These are phyloP conservation scores for Stipa capillata DNA, from an alignment of 176 grass and related monocot genomes.

Conservation along the genomic window DNA sequence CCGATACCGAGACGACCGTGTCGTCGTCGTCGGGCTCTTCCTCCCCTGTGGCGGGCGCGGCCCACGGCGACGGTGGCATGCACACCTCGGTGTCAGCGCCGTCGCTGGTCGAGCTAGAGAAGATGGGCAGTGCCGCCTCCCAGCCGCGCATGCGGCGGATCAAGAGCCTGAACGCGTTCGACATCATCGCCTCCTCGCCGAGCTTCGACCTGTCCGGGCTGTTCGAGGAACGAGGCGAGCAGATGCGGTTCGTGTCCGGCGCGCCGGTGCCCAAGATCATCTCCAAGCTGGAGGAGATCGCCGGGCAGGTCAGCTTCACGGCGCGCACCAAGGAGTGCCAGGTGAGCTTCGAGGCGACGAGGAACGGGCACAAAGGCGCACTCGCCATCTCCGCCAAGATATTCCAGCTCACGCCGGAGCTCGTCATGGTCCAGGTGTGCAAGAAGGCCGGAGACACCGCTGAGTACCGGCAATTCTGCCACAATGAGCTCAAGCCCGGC, in stretches of 20 bases:
- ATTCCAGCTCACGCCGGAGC: constrained; percentile 45
- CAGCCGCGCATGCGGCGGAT: constrained; percentile 15
- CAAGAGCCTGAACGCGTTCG: constrained; percentile 62
- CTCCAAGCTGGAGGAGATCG: constrained; percentile 56
- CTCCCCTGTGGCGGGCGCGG: background rate
- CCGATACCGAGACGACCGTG: background rate
- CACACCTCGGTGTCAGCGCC: constrained; percentile 34
- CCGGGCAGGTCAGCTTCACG: constrained; percentile 32
- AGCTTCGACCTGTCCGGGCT: constrained; percentile 59
- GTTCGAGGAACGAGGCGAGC: constrained; percentile 57
- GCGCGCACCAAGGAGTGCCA: constrained; percentile 41
- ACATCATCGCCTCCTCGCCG: constrained; percentile 53
- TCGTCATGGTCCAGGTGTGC: constrained; percentile 54
- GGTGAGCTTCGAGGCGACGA: constrained; percentile 38
- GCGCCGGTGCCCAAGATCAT: constrained; percentile 37
- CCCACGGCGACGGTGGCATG: background rate
- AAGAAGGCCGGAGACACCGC: constrained; percentile 46
- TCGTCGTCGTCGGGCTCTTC: background rate
- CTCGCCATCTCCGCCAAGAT: constrained; percentile 41
- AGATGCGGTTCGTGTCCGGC: constrained; percentile 37
- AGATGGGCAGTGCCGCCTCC: background rate
- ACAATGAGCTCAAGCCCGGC: constrained; percentile 41
- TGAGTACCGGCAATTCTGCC: constrained; percentile 51
- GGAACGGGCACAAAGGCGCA: constrained; percentile 42
- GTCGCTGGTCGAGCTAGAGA: constrained; percentile 5